Evolutionary conservation across 495 filamentous ascomycete genomes (phyloP), one percentile per base, ranked within the genome.

Genomic region (Wilcoxina mikolae): DNA sequence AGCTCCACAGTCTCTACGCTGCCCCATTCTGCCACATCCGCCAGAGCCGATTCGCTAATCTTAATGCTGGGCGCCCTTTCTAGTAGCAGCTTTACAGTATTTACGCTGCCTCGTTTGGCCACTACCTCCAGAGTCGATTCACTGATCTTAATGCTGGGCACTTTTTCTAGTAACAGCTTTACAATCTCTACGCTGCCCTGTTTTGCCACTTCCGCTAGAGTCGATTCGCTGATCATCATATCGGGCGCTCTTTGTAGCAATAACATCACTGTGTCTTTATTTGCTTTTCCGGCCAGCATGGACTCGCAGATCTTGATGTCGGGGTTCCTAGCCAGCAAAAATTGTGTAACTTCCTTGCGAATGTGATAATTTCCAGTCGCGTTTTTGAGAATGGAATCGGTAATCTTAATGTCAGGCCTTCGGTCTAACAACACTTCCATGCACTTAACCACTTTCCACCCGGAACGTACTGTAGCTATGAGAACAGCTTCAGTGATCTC

Each of bases 51-150:
- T 25, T 53, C 49, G 15, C 47, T 57, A 11, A 57, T 44, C 18
- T 35, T 1, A 17, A 53, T 26, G 15, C 43, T 38, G 20, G 24
- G 4, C 12, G 33, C n/a, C 22, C 20, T 27, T 2, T 33, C 28
- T 26, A 52, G 17, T 24, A 56, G 46, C 17, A 31, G 9, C 33
- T 18, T 11, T 25, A 31, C 18, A n/a, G 49, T 27, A 26, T 23
- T 3, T 31, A 33, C 27, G n/a, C 56, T 59, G 0, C 46, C 57
- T 38, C 11, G 15, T n/a, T 38, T 29, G 35, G 29, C 46, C 28
- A 53, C 57, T 12, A 56, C 7, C 4, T 22, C 35, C 29, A 59
- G 25, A 1, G 41, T 4, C 5, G 57, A 29, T 46, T 56, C 28
- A 2, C 22, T 1, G 0, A 3, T 1, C 2, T 23, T 56, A 51